Percentiles rank a stretch among this genome's conserved stretches.
These are phyloP conservation scores for Hydnomerulius pinastri DNA, from an alignment of 768 basidiomycete species.

Conservation along the genomic window DNA sequence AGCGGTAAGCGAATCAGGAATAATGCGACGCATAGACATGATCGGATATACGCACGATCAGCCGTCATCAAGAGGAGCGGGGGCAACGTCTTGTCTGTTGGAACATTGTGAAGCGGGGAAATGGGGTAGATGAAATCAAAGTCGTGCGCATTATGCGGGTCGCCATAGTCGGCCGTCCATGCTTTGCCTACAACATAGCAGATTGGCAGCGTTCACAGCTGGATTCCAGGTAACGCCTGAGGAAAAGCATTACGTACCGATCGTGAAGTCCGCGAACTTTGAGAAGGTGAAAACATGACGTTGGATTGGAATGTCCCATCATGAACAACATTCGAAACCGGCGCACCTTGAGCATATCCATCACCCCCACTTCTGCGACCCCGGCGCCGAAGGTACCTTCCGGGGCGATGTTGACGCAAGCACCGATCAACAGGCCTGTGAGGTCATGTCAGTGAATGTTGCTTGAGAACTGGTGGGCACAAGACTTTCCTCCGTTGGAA, in stretches of 20 bases:
- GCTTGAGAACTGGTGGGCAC: background rate
- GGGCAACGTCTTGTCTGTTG: slow-evolving; percentile 59
- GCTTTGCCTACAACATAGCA: slow-evolving; percentile 59
- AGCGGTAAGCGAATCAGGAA: slow-evolving; percentile 1
- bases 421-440: slow-evolving; percentile 75
- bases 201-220: too few relatives aligned
- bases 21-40: too few relatives aligned
- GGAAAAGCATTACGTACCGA: slow-evolving; percentile 44
- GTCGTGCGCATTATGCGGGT: slow-evolving; percentile 71
- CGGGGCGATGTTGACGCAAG: slow-evolving; percentile 79
- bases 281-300: slow-evolving; percentile 1
- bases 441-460: slow-evolving; percentile 1
- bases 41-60: slow-evolving; percentile 58
- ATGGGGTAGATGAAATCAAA: slow-evolving; percentile 85
- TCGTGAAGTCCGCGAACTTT: slow-evolving; percentile 76
- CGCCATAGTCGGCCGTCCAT: slow-evolving; percentile 81
- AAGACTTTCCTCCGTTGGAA: slow-evolving; percentile 71
- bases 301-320: background rate
- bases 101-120: slow-evolving; percentile 82
- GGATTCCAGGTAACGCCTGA: too few relatives aligned
- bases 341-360: slow-evolving; percentile 73
- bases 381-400: slow-evolving; percentile 77
- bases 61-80: slow-evolving; percentile 79
- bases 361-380: slow-evolving; percentile 80
- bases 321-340: background rate